phyloP scores from a whole-genome alignment of 2,329 filamentous ascomycete genomes.

The Penicillium sp. region DNA sequence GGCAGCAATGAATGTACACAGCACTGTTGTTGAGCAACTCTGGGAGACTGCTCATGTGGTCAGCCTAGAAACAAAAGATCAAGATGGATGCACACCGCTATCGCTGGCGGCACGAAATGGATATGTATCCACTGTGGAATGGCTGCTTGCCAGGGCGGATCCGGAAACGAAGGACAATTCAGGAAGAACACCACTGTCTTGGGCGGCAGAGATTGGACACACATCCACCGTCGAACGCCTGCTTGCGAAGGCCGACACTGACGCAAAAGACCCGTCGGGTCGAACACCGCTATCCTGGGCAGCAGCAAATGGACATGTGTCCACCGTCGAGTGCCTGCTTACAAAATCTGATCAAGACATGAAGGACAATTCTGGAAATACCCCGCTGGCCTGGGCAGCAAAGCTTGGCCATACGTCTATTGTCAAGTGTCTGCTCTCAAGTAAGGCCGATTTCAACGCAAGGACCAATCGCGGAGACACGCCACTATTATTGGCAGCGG shows the following conservation, averaged over 20 bases:
- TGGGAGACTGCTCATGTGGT: background rate
- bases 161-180: background rate
- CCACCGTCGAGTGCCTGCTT: constrained; percentile 1
- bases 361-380: background rate
- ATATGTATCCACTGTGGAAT: constrained; percentile 3
- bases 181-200: background rate
- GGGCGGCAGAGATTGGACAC: background rate
- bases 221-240: too few species aligned
- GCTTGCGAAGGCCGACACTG: too few species aligned
- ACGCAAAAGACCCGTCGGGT: background rate
- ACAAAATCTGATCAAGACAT: background rate
- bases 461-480: too few species aligned
- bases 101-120: constrained; percentile 2
- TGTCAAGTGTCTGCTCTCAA: constrained; percentile 2
- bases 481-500: background rate
- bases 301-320: constrained; percentile 1
- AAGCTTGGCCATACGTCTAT: constrained; percentile 1
- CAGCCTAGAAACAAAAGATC: background rate
- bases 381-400: constrained; percentile 4
- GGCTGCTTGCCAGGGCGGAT: background rate
- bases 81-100: background rate
- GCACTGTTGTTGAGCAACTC: background rate
- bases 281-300: constrained; percentile 5
- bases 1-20: constrained; percentile 4
- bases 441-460: too few species aligned